These are phyloP conservation scores for Meredithiella fracta DNA, from an alignment of 2,329 filamentous ascomycete genomes.

Conservation along the genomic window DNA sequence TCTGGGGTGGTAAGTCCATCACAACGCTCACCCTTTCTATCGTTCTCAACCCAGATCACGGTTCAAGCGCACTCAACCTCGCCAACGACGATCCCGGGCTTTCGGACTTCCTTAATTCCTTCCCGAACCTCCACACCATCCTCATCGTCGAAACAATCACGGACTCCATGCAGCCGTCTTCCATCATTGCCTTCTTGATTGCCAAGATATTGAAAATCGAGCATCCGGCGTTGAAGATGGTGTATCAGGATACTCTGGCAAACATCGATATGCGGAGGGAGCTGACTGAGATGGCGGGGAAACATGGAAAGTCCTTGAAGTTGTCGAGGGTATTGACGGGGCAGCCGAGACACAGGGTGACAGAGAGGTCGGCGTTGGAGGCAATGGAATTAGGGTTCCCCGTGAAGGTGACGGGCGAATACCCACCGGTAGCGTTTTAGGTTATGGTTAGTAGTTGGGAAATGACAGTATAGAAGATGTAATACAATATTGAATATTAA, in stretches of 20 bases:
- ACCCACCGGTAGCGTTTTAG: neutral
- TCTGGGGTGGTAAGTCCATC: slow-evolving; percentile 1
- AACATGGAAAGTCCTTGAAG: neutral
- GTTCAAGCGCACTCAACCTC: neutral
- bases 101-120: slow-evolving; percentile 15
- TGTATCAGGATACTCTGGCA: slow-evolving; percentile 1
- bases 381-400: neutral
- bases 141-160: slow-evolving; percentile 12
- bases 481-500: too few species aligned
- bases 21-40: neutral
- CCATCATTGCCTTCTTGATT: neutral
- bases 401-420: neutral
- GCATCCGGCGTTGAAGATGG: neutral
- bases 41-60: neutral
- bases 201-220: neutral
- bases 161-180: neutral
- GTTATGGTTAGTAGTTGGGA: neutral
- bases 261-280: neutral
- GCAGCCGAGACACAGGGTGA: neutral
- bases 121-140: slow-evolving; percentile 16
- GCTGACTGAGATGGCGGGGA: neutral
- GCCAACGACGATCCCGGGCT: slow-evolving; percentile 7
- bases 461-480: too few species aligned
- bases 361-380: neutral
- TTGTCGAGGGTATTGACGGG: neutral